Evolutionary conservation across 129 eudicot genomes (phyloP).

Genomic region (Rutidosis leptorrhynchoides): DNA sequence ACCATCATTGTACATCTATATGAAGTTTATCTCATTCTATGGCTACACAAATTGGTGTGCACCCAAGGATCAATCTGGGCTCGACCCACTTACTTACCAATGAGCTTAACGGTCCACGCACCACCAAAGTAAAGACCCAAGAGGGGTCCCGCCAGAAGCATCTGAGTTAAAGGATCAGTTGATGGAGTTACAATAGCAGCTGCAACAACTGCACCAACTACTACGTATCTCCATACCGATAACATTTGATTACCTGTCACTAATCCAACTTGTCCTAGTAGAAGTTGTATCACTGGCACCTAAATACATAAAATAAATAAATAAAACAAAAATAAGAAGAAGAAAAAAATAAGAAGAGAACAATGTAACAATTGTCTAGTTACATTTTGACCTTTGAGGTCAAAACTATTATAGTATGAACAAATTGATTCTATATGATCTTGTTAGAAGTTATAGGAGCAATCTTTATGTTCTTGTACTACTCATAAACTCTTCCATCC

Average conservation of each 20-base stretch:
- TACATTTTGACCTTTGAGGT: conserved; percentile 6
- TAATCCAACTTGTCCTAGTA: conserved; percentile 81
- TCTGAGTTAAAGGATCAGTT: conserved; percentile 89
- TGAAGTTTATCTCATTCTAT: conserved; percentile 24
- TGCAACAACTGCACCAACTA: conserved; percentile 87
- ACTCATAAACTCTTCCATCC: no score
- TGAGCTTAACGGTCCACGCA: conserved; percentile 79
- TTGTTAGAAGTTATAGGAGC: background rate
- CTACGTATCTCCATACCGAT: conserved; percentile 93
- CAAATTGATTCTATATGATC: background rate
- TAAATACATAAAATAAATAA: conserved; percentile 29
- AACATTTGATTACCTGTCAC: conserved; percentile 89
- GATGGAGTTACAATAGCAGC: conserved; percentile 97
- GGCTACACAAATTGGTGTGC: conserved; percentile 9
- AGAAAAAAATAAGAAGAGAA: background rate
- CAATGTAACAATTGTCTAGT: background rate
- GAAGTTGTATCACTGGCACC: conserved; percentile 91
- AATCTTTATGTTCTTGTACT: background rate
- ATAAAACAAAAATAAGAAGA: no score
- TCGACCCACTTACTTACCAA: conserved; percentile 50
- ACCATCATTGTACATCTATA: conserved; percentile 26
- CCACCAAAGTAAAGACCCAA: conserved; percentile 94
- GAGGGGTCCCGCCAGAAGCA: conserved; percentile 96
- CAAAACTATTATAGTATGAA: background rate
- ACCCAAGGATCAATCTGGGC: conserved; percentile 13